Percentiles rank a stretch among this genome's conserved stretches.
Conservation (phyloP, 2,329 filamentous ascomycete genomes). For the Sporothrix humicola region DNA sequence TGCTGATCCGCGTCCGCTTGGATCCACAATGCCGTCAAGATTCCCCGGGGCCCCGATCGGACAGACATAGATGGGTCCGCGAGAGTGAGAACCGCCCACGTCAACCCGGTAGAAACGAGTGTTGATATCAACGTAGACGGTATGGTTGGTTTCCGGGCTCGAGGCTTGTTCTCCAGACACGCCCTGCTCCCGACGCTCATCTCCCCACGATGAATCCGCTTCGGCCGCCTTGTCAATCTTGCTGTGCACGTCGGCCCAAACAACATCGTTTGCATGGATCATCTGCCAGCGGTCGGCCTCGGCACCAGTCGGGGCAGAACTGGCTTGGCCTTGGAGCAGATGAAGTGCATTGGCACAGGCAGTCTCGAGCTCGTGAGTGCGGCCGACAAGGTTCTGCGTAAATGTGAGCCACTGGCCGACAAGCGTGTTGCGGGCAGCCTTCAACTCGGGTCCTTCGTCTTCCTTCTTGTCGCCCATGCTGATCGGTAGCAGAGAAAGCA, state of each 20-base stretch:
- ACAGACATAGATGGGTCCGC: slow-evolving; percentile 38
- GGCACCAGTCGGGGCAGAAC: slow-evolving; percentile 47
- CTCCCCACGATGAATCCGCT: slow-evolving; percentile 41
- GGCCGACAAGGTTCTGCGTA: slow-evolving; percentile 58
- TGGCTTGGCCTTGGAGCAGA: slow-evolving; percentile 55
- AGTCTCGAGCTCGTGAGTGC: slow-evolving; percentile 64
- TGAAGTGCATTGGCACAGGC: slow-evolving; percentile 58
- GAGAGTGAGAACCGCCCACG: slow-evolving; percentile 39
- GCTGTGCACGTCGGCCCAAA: slow-evolving; percentile 54
- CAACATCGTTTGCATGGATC: slow-evolving; percentile 59
- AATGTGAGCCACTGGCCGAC: slow-evolving; percentile 64
- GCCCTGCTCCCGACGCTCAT: slow-evolving; percentile 46
- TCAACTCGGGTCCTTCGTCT: slow-evolving; percentile 38
- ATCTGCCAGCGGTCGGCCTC: slow-evolving; percentile 54
- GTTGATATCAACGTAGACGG: slow-evolving; percentile 55
- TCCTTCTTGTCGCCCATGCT: neutral
- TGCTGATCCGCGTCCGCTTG: slow-evolving; percentile 48
- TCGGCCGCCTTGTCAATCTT: slow-evolving; percentile 52
- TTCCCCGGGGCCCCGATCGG: slow-evolving; percentile 54
- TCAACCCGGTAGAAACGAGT: slow-evolving; percentile 58
- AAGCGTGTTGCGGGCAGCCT: slow-evolving; percentile 56
- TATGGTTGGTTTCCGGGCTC: neutral
- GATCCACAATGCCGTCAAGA: neutral
- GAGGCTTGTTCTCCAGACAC: slow-evolving; percentile 49
- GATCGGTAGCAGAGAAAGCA: slow-evolving; percentile 60